A percentile compares a stretch with the other conserved stretches of the same genome.
Evolutionary conservation across 345 rosid genomes (phyloP).

Genomic region (Cardamine resedifolia): DNA sequence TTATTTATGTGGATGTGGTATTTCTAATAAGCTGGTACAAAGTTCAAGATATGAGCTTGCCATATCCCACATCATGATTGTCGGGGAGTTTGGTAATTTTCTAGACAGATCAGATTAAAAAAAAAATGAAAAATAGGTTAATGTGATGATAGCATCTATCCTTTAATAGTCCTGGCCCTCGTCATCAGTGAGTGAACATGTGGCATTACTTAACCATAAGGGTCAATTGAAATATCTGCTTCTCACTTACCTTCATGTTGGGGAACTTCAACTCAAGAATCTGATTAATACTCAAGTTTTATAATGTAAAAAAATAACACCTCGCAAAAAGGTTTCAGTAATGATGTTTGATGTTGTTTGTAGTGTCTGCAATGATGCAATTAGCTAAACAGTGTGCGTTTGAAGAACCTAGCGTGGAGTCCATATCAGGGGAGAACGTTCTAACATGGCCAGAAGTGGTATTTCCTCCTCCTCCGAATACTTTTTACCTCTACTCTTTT

Average conservation of each 20-base stretch:
- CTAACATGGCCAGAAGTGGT: constrained; percentile 97
- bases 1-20: constrained; percentile 2
- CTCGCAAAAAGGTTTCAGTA: background rate
- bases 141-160: background rate
- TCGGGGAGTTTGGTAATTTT: constrained; percentile 2
- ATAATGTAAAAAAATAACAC: background rate
- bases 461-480: constrained; percentile 36
- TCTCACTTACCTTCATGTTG: constrained; percentile 12
- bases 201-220: constrained; percentile 12
- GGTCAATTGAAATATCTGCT: constrained; percentile 14
- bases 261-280: constrained; percentile 3
- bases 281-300: background rate
- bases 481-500: constrained; percentile 6
- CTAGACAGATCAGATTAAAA: background rate
- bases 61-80: constrained; percentile 11
- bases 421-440: constrained; percentile 81
- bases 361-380: constrained; percentile 98
- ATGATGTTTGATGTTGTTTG: constrained; percentile 37
- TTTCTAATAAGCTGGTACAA: constrained; percentile 14
- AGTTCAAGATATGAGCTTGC: constrained; percentile 11
- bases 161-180: background rate
- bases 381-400: constrained; percentile 94
- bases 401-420: constrained; percentile 95
- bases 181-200: constrained; percentile 2
- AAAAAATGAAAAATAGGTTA: background rate